Evolutionary conservation across 2,329 filamentous ascomycete genomes (phyloP).

Genomic region (Xylariaceae sp.): DNA sequence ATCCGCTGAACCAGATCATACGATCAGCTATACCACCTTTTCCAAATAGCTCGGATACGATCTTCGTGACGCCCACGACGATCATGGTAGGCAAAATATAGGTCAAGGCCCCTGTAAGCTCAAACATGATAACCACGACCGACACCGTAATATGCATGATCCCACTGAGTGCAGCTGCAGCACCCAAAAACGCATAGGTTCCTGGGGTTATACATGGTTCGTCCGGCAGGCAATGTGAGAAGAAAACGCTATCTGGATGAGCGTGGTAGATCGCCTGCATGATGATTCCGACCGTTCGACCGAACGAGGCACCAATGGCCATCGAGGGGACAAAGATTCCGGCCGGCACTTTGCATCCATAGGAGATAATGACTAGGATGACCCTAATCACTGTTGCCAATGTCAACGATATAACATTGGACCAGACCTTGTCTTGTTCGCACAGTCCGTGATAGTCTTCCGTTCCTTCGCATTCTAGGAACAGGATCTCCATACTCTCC

Average conservation of each 20-base stretch:
- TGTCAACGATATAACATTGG: conserved; percentile 78
- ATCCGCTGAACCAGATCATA: conserved; percentile 99
- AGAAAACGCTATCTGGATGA: conserved; percentile 82
- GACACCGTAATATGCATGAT: conserved; percentile 99
- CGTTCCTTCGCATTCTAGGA: conserved; percentile 87
- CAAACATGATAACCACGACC: conserved; percentile 99
- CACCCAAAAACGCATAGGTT: conserved; percentile 94
- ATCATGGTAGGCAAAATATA: conserved; percentile 99
- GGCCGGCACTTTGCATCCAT: conserved; percentile 96
- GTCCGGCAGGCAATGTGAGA: conserved; percentile 86
- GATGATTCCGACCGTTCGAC: conserved; percentile 89
- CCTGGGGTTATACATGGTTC: conserved; percentile 96
- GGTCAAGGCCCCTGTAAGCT: conserved; percentile 93
- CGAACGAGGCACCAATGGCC: conserved; percentile 95
- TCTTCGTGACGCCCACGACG: conserved; percentile 95
- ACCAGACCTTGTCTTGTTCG: conserved; percentile 75
- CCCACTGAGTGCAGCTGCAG: conserved; percentile 86
- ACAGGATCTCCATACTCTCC: conserved; percentile 98
- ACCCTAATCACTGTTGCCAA: conserved; percentile 81
- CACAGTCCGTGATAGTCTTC: conserved; percentile 92
- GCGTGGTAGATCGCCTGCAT: conserved; percentile 88
- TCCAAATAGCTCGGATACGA: conserved; percentile 87
- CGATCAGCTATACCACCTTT: conserved; percentile 96
- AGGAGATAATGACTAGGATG: conserved; percentile 90
- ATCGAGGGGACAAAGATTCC: conserved; percentile 98